These are phyloP conservation scores for Amphibolis antarctica DNA, from an alignment of 106 monocot genomes.

Conservation along the genomic window DNA sequence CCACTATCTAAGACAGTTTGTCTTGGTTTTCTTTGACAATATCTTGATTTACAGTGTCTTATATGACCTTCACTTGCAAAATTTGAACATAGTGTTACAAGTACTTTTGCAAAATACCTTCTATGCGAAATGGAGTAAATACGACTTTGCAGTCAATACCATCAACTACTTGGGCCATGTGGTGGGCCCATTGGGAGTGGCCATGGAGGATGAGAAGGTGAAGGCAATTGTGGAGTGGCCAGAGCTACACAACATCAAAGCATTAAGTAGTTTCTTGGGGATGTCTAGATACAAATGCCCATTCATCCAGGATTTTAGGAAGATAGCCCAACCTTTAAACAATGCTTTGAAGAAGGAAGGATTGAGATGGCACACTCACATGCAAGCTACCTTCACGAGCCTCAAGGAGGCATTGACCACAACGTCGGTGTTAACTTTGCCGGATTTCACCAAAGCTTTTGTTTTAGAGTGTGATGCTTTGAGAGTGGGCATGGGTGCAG, in stretches of 20 bases:
- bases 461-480: constrained; percentile 2
- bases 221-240: neutral
- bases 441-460: neutral
- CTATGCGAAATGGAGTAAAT: neutral
- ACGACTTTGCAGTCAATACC: neutral
- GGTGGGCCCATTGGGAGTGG: neutral
- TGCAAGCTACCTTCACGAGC: neutral
- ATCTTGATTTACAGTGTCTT: neutral
- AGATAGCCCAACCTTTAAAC: neutral
- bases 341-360: neutral
- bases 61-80: neutral
- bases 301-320: neutral
- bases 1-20: neutral
- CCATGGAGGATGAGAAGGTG: neutral
- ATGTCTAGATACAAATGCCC: neutral
- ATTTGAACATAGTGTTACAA: neutral
- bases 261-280: neutral
- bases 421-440: neutral
- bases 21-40: constrained; percentile 9
- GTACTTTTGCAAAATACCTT: neutral
- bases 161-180: constrained; percentile 2
- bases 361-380: neutral
- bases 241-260: neutral
- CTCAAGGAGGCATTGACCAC: neutral
- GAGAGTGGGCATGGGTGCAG: neutral